These are phyloP conservation scores for Ascomycota sp. DNA, from an alignment of 2,329 filamentous ascomycete species.

Conservation along the genomic window DNA sequence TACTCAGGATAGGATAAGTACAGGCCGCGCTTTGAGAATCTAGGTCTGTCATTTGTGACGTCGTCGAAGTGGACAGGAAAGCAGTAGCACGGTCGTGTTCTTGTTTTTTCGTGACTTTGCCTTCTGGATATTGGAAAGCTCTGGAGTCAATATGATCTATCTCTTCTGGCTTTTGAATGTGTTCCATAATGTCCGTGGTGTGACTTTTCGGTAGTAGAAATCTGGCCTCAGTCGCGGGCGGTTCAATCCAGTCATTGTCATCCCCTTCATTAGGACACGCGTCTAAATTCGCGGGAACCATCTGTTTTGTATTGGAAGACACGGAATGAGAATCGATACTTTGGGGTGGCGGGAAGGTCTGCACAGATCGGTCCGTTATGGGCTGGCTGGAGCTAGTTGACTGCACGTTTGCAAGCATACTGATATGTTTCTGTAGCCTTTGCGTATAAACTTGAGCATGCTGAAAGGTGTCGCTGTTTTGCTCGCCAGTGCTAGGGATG, in stretches of 20 bases:
- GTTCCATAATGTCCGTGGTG: constrained; percentile 41
- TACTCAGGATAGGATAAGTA: constrained; percentile 29
- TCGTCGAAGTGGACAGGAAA: too few relatives aligned
- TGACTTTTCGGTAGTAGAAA: constrained; percentile 38
- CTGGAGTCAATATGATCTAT: constrained; percentile 21
- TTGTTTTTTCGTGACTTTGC: too few relatives aligned
- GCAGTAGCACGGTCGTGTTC: not conserved
- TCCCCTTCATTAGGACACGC: constrained; percentile 30
- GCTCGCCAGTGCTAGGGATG: constrained; percentile 17
- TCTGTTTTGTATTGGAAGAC: constrained; percentile 9
- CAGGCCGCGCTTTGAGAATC: constrained; percentile 45
- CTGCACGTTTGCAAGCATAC: constrained; percentile 40
- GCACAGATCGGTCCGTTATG: constrained; percentile 20
- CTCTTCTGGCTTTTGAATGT: constrained; percentile 25
- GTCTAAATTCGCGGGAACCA: constrained; percentile 29
- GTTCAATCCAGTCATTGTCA: constrained; percentile 44
- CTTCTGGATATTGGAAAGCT: too few relatives aligned
- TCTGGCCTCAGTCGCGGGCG: constrained; percentile 22
- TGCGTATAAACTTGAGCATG: constrained; percentile 90
- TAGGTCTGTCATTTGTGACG: too few relatives aligned
- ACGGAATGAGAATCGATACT: constrained; percentile 9
- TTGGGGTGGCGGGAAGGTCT: constrained; percentile 12
- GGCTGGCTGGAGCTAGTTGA: constrained; percentile 23
- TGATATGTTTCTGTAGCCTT: constrained; percentile 81
- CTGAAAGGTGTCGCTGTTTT: constrained; percentile 18